Percentiles rank a stretch among this genome's conserved stretches.
These are phyloP conservation scores for Coniella lustricola DNA, from an alignment of 2,329 filamentous ascomycete species.

Conservation along the genomic window DNA sequence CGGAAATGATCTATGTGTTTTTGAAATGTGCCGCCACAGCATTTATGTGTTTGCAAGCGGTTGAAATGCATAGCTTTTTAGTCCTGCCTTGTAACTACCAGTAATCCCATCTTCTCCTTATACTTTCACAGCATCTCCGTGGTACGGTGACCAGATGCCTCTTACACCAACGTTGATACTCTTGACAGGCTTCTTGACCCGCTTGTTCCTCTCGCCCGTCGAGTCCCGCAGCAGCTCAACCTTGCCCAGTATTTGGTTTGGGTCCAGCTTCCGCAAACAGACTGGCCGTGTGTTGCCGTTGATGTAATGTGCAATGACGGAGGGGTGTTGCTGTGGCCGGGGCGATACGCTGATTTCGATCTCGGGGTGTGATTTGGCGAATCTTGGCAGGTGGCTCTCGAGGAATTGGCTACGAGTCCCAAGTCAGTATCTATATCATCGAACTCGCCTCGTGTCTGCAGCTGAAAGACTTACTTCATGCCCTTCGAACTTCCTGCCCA, in stretches of 20 bases:
- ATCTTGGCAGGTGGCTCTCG: conserved; percentile 64
- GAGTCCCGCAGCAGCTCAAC: conserved; percentile 64
- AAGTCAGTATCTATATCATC: conserved; percentile 13
- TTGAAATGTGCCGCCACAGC: background rate
- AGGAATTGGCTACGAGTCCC: conserved; percentile 64
- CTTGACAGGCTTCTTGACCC: conserved; percentile 54
- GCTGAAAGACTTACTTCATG: conserved; percentile 65
- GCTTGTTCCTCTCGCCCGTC: conserved; percentile 66
- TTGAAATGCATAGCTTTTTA: background rate
- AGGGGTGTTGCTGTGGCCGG: conserved; percentile 80
- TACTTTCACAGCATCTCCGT: conserved; percentile 51
- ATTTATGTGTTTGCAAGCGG: background rate
- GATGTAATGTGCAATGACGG: conserved; percentile 85
- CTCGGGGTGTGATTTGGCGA: conserved; percentile 75
- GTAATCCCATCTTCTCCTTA: conserved; percentile 25
- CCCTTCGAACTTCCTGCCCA: conserved; percentile 87
- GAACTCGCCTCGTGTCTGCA: no score
- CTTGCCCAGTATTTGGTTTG: conserved; percentile 75
- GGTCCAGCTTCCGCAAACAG: conserved; percentile 81
- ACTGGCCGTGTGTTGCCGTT: conserved; percentile 81
- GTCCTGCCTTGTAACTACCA: no score
- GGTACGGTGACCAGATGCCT: conserved; percentile 66
- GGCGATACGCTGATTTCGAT: conserved; percentile 91
- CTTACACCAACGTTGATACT: conserved; percentile 60
- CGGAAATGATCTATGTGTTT: background rate